These are phyloP conservation scores for Echinosphaeria canescens DNA, from an alignment of 2,329 filamentous ascomycete species.

Conservation along the genomic window DNA sequence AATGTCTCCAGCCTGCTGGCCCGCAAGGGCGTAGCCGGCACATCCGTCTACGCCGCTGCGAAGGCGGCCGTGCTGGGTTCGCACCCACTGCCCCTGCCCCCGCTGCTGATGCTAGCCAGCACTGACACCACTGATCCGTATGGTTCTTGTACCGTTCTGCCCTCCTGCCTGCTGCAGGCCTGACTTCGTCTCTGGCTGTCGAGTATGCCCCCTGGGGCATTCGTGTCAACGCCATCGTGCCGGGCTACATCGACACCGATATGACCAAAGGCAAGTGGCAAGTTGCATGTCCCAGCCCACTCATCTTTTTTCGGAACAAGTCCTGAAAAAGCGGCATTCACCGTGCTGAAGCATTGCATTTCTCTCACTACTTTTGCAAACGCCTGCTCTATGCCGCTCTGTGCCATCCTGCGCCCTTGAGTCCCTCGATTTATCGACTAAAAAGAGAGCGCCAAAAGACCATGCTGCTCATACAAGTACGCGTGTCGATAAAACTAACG, in stretches of 20 bases:
- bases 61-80: slow-evolving; percentile 61
- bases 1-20: slow-evolving; percentile 66
- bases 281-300: no score
- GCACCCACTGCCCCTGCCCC: slow-evolving; percentile 6
- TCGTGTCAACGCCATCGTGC: slow-evolving; percentile 61
- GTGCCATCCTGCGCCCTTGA: no score
- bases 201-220: slow-evolving; percentile 40
- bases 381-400: no score
- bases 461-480: no score
- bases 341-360: no score
- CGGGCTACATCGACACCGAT: slow-evolving; percentile 62
- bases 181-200: slow-evolving; percentile 43
- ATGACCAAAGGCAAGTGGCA: slow-evolving; percentile 53
- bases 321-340: no score
- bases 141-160: no score
- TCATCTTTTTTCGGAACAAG: slow-evolving; percentile 7
- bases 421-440: no score
- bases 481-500: no score
- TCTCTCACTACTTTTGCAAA: no score
- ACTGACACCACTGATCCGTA: background rate
- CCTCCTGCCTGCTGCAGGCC: slow-evolving; percentile 18
- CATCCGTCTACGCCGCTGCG: slow-evolving; percentile 53
- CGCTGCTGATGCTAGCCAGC: background rate
- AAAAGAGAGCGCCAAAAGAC: no score
- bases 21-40: slow-evolving; percentile 43